Base-by-base conservation (phyloP, 257 asterid species). In the Oldenlandia corymbosa region DNA sequence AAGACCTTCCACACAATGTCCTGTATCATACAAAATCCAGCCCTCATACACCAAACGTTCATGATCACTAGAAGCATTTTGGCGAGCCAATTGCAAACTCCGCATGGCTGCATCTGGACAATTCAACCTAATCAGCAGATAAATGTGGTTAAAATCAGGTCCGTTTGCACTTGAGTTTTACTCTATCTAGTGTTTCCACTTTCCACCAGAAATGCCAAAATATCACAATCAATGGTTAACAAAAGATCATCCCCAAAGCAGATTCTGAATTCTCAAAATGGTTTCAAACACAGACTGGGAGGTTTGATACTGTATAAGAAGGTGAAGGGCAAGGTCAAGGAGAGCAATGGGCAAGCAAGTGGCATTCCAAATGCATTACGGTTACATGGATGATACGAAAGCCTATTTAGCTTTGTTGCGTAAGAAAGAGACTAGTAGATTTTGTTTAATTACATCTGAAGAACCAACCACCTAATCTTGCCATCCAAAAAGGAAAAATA, bases 91-190 rank as follows among this genome's bases (percentile, higher is more conserved):
- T 76, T 93, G 96, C 62, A 90, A 77, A 73, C 99, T 93, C 72
- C 94, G 77, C 99, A 93, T 93, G 58, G 99, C 99, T 62, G 97
- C 97, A 71, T 90, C 97, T 6, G 99, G 97, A 68, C 97, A 93
- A 76, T 82, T 90, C 70, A 93, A 80, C 69, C 99, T 93, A 82
- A 77, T 70, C 67, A 67, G 58, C 65, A 42, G 14, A 39, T 51
- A 73, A 63, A 67, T 4, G 43, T 30, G 18, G 31, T 68, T 59
- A 66, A 46, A 41, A 18, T 13, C 23, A 49, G 67, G 42, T 39
- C 47, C 41, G 16, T 49, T 57, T 31, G 4, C 7, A 30, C 7
- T 30, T 2, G 10, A 17, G 10, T 62, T 20, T 13, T 17, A 36
- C 11, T 20, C 31, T n/a, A 65, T 31, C 53, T 59, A 14, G 1